Evolutionary conservation across 2,329 filamentous ascomycete genomes (phyloP).

Genomic region (Scedosporium apiospermum): DNA sequence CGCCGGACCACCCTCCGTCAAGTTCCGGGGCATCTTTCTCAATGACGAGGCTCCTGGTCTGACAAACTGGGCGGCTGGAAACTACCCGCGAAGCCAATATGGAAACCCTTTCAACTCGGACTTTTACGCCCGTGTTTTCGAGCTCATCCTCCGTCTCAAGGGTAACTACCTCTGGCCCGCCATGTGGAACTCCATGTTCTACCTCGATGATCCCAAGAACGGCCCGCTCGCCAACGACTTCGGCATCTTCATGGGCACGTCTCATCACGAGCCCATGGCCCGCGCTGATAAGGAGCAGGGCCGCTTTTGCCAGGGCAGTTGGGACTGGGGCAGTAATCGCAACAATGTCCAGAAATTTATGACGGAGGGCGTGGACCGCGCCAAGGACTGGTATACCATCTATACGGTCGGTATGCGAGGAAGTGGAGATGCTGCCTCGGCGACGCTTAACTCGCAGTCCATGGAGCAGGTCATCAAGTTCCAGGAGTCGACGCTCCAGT

Average conservation of each 20-base stretch:
- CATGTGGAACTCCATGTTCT: constrained; percentile 62
- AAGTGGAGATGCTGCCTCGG: constrained; percentile 52
- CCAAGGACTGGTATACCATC: constrained; percentile 52
- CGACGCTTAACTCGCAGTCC: constrained; percentile 39
- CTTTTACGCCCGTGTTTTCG: constrained; percentile 62
- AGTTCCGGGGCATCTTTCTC: constrained; percentile 63
- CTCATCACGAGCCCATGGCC: constrained; percentile 65
- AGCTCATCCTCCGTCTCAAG: constrained; percentile 57
- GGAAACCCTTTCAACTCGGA: constrained; percentile 1
- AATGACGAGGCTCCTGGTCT: constrained; percentile 61
- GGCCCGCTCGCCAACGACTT: constrained; percentile 63
- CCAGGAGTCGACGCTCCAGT: constrained; percentile 15
- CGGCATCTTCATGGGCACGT: constrained; percentile 63
- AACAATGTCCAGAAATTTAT: constrained; percentile 60
- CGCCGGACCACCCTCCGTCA: constrained; percentile 51
- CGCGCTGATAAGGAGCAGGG: constrained; percentile 47
- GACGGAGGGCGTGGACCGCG: constrained; percentile 53
- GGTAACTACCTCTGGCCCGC: constrained; percentile 72
- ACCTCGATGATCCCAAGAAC: constrained; percentile 59
- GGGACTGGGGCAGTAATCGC: constrained; percentile 63
- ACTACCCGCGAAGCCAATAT: constrained; percentile 3
- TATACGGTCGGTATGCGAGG: constrained; percentile 66
- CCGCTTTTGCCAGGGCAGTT: constrained; percentile 47
- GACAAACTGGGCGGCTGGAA: constrained; percentile 50
- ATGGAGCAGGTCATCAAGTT: constrained; percentile 43